Evolutionary conservation across 495 filamentous ascomycete genomes (phyloP), one percentile per base, ranked within the genome.

Genomic region (Aspergillus cristatus): DNA sequence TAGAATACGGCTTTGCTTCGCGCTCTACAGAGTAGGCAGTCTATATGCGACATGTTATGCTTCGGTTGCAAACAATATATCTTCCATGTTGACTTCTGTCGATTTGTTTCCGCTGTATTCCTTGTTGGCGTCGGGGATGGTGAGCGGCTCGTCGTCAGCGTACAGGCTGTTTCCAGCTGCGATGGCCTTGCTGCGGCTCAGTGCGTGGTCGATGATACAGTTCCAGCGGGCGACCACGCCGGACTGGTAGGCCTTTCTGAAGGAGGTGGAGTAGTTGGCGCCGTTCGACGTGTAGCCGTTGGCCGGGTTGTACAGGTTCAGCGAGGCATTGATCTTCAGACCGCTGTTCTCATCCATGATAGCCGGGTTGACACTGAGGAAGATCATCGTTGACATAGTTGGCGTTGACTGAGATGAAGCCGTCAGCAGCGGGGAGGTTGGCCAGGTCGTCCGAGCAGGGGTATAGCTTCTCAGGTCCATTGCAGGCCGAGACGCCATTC

Each of bases 351-450:
- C 40, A 16, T 40, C 35, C 3, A 24, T 16, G 25, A 48, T 35
- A 6, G 40, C 45, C 1, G 45, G 40, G 31, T 43, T 42, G 2
- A 47, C 14, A 16, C 40, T 43, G 3, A 47, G 34, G 10, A 43
- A 18, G 1, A 32, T 20, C 45, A 47, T 47, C 17, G 45, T 47
- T 7, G 45, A 47, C 15, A 39, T 40, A 47, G 28, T 40, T 43
- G 17, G 45, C 35, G 13, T 40, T 30, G 10, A 47, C 7, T 7
- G 41, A 31, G 16, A 47, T 40, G 6, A 47, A 13, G 2, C 39
- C 45, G 18, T 47, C 45, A 1, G 39, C 45, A 18, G 40, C 22
- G 12, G 17, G 13, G 6, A 41, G 34, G 10, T 37, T 28, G 6
- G 22, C 37, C 33, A 48, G 32, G 17, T 26, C 33, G 28, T 31